phyloP scores from a whole-genome alignment of 1,139 yeast genomes.

The Suhomyces ambrosiae region DNA sequence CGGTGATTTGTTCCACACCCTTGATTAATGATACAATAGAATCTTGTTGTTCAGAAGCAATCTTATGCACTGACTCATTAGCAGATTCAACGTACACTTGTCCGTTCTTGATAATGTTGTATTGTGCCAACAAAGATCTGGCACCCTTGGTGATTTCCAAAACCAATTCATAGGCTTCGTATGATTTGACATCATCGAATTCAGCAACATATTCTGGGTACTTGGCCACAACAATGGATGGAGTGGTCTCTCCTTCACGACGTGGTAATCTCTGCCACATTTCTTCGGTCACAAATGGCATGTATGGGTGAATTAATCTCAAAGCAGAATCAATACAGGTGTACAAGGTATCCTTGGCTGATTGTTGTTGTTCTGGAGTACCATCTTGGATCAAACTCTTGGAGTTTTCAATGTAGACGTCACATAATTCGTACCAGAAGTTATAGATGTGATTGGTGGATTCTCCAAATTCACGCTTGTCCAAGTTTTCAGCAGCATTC shows the following conservation, averaged over 20 bases:
- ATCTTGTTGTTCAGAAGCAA: slow-evolving; percentile 70
- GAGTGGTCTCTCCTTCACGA: slow-evolving; percentile 68
- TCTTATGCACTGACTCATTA: slow-evolving; percentile 48
- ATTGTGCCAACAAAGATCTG: slow-evolving; percentile 89
- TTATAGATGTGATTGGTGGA: slow-evolving; percentile 86
- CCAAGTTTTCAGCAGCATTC: slow-evolving; percentile 65
- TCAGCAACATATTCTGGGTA: slow-evolving; percentile 70
- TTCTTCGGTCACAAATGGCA: slow-evolving; percentile 97
- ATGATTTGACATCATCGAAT: slow-evolving; percentile 65
- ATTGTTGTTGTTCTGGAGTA: slow-evolving; percentile 74
- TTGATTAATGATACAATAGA: slow-evolving; percentile 89
- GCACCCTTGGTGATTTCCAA: slow-evolving; percentile 88
- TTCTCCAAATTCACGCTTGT: slow-evolving; percentile 84
- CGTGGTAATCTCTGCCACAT: slow-evolving; percentile 98
- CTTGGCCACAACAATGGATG: slow-evolving; percentile 74
- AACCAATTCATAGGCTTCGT: slow-evolving; percentile 75
- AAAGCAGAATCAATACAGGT: slow-evolving; percentile 91
- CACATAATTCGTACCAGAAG: slow-evolving; percentile 97
- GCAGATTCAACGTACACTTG: slow-evolving; percentile 76
- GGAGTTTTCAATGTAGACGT: slow-evolving; percentile 96
- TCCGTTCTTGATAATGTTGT: slow-evolving; percentile 84
- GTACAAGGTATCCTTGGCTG: slow-evolving; percentile 93
- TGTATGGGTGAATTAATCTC: slow-evolving; percentile 92
- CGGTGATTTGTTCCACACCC: slow-evolving; percentile 75
- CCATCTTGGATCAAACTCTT: slow-evolving; percentile 92